These are phyloP conservation scores for Cryphonectria carpinicola DNA, from an alignment of 2,329 filamentous ascomycete genomes.

Conservation along the genomic window DNA sequence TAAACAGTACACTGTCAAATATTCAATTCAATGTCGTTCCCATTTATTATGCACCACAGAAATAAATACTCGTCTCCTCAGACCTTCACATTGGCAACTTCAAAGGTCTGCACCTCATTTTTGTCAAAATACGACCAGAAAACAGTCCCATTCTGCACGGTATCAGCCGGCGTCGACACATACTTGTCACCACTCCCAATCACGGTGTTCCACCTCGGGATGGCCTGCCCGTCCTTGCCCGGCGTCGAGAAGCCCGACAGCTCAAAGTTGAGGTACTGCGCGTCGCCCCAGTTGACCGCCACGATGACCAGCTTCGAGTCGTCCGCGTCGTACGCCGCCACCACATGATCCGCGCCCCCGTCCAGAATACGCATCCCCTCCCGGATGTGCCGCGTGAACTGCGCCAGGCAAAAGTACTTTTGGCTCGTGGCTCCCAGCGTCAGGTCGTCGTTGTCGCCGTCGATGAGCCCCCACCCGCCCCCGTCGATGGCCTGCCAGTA, in stretches of 20 bases:
- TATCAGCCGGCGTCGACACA: constrained; percentile 37
- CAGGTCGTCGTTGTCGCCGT: constrained; percentile 42
- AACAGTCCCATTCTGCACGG: constrained; percentile 38
- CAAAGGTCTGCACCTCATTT: constrained; percentile 44
- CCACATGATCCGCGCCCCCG: constrained; percentile 40
- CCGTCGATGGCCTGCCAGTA: constrained; percentile 49
- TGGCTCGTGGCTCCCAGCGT: constrained; percentile 38
- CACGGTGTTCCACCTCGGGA: constrained; percentile 44
- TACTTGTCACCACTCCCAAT: constrained; percentile 42
- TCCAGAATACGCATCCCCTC: constrained; percentile 46
- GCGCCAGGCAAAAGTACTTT: constrained; percentile 49
- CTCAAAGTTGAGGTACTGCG: constrained; percentile 46
- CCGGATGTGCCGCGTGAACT: constrained; percentile 47
- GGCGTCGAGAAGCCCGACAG: constrained; percentile 40
- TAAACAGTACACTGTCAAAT: no score
- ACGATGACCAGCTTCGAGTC: constrained; percentile 43
- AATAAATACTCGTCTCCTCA: constrained; percentile 1
- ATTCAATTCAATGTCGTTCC: no score
- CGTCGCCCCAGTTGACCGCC: constrained; percentile 44
- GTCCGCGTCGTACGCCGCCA: constrained; percentile 44
- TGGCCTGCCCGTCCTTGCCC: constrained; percentile 37
- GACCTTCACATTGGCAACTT: constrained; percentile 38
- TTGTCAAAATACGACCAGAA: constrained; percentile 43
- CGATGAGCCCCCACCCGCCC: constrained; percentile 46
- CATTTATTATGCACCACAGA: constrained; percentile 1